These are phyloP conservation scores for Phytophthora sp. DNA, from an alignment of 352 stramenopile species.

Conservation along the genomic window DNA sequence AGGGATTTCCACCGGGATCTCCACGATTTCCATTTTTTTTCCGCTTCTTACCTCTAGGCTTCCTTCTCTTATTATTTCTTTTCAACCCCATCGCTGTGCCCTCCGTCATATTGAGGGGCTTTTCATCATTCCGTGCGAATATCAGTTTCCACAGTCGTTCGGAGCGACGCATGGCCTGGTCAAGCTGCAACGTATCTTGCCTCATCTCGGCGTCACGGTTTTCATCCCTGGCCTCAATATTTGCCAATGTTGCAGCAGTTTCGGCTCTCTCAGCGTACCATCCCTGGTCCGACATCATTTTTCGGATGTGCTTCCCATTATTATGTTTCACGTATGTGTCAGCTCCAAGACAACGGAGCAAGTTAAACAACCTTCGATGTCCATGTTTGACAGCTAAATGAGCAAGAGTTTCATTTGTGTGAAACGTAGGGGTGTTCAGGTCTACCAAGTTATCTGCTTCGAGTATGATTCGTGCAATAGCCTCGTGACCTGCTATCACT, in stretches of 20 bases:
- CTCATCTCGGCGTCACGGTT: not conserved
- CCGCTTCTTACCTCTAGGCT: too few species aligned
- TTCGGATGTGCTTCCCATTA: not conserved
- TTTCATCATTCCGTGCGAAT: too few species aligned
- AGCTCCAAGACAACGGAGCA: not conserved
- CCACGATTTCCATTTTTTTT: too few species aligned
- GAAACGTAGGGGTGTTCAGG: slow-evolving; percentile 29
- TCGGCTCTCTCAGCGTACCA: not conserved
- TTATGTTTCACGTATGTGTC: not conserved
- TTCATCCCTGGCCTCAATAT: too few species aligned
- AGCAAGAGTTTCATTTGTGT: slow-evolving; percentile 29
- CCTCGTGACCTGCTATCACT: slow-evolving; percentile 13
- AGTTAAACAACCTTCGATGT: slow-evolving; percentile 11
- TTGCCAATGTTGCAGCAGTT: not conserved
- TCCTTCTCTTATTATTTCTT: too few species aligned
- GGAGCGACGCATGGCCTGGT: too few species aligned
- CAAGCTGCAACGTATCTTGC: not conserved
- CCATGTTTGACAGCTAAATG: slow-evolving; percentile 30
- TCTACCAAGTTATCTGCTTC: slow-evolving; percentile 29
- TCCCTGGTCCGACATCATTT: not conserved
- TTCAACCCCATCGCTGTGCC: too few species aligned
- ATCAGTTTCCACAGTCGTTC: too few species aligned
- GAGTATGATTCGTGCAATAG: slow-evolving; percentile 33
- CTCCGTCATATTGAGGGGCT: too few species aligned
- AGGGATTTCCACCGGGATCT: too few species aligned